Evolutionary conservation across 202 grass and related monocot genomes (phyloP), one percentile per base, ranked within the genome.

Genomic region (Miscanthus sacchariflorus): DNA sequence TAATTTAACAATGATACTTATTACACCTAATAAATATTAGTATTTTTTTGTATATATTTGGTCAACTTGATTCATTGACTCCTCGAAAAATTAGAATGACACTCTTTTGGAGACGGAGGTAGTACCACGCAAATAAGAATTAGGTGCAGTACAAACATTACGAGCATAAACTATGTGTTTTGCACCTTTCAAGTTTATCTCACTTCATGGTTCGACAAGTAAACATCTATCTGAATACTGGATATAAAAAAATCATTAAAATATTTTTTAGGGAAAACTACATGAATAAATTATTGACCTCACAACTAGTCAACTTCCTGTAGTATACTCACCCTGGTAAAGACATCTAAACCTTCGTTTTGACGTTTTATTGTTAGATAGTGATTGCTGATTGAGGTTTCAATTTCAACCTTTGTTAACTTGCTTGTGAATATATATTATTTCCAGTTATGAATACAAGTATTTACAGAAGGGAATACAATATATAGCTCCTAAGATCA

Each of bases 191-290:
- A 40, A 11, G 40, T 71, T 59, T 24, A 70, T 63, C 28, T 84
- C 9, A 33, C 28, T 76, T 70, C 76, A 56, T 38, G 8, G 33
- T 42, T 48, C 0, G 8, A 73, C n/a, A 18, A 76, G 70, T n/a
- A 81, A 49, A 49, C 21, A 45, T 49, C 74, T 59, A 30, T 82
- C 23, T 68, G 14, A 50, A 64, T 52, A 70, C 6, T 23, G 13
- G 70, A 63, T 79, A 70, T 18, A 38, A 65, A 91, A 91, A 81
- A 42, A 64, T 25, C 9, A 64, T 64, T 59, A 59, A 25, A 64
- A 64, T 24, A 63, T 30, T 24, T 63, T 58, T 5, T 64, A 25
- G 23, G 23, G 10, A 33, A 91, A 81, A 42, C 18, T 43, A 33
- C 44, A 83, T 24, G 77, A 7, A 52, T 23, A 71, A 19, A 54